Evolutionary conservation across 768 basidiomycete genomes (phyloP), one percentile per base, ranked within the genome.

Genomic region (Tricholoma terreum): DNA sequence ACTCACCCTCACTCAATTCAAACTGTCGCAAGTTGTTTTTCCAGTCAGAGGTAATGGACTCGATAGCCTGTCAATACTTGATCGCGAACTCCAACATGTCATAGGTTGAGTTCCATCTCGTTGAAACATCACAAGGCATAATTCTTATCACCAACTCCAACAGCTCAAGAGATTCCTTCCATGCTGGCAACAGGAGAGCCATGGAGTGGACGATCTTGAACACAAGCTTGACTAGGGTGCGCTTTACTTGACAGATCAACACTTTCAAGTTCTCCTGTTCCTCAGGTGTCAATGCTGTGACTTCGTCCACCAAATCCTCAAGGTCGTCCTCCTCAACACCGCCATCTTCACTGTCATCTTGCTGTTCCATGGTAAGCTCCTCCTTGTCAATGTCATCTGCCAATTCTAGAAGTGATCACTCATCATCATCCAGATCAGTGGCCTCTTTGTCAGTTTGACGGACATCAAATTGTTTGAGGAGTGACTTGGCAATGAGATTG

Each of bases 121-220:
- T 77, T 1, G 54, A 19, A 1, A 79, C 71, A 57, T 80, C 72
- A 2, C 71, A 65, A 1, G 76, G 76, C 60, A 77, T 73, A 14
- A 68, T 63, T 1, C 62, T 54, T 0, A 12, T 5, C 0, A 38
- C 12, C 4, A 72, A 40, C 0, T 61, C 30, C 4, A 58, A 35
- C 0, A 61, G 54, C 2, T 60, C 11, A 0, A 72, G 40, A 2
- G 43, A 56, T 0, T 14, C 17, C 12, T 55, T 58, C 69, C 69
- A 70, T 35, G 48, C 2, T 1, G 63, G 67, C 1, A 61, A 43
- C 34, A 63, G 21, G 12, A 67, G 52, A 0, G 66, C 67, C 0
- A 64, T 55, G 6, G 63, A 70, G 55, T 69, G 65, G 30, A 65
- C 66, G 48, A 69, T 65, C n/a, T 63, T 57, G 48, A 60, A 67